phyloP scores from a whole-genome alignment of 2,329 filamentous ascomycete species.

The Cryphonectria radicalis region DNA sequence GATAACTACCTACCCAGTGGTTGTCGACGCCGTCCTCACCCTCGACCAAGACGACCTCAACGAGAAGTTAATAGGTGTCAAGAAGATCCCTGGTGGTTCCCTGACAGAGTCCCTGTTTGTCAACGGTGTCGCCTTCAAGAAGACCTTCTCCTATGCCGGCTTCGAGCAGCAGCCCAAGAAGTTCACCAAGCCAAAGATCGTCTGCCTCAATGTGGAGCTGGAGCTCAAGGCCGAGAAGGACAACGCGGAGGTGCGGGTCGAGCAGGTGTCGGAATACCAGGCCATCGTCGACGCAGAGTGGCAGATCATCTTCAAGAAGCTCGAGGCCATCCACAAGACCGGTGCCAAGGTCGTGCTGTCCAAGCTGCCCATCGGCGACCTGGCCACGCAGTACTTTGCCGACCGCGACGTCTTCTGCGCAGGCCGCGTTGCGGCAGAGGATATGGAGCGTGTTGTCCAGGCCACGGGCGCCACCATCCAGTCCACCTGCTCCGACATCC shows the following conservation, averaged over 20 bases:
- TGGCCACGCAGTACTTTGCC: slow-evolving; percentile 97
- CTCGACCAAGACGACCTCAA: slow-evolving; percentile 97
- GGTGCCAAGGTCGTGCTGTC: slow-evolving; percentile 97
- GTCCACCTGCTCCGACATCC: slow-evolving; percentile 96
- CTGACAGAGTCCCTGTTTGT: slow-evolving; percentile 96
- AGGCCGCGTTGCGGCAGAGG: slow-evolving; percentile 85
- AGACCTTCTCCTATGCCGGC: slow-evolving; percentile 98
- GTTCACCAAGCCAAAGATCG: slow-evolving; percentile 93
- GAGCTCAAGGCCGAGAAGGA: slow-evolving; percentile 99
- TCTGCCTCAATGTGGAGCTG: slow-evolving; percentile 96
- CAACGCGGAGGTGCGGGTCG: slow-evolving; percentile 96
- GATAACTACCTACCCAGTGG: slow-evolving; percentile 63
- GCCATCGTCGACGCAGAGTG: slow-evolving; percentile 99
- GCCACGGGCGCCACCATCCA: slow-evolving; percentile 91
- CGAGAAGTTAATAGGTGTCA: slow-evolving; percentile 96
- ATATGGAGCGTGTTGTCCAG: slow-evolving; percentile 95
- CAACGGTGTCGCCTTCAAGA: slow-evolving; percentile 98
- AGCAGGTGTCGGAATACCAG: slow-evolving; percentile 98
- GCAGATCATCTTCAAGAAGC: slow-evolving; percentile 99
- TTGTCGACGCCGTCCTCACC: slow-evolving; percentile 93
- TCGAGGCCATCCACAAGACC: slow-evolving; percentile 90
- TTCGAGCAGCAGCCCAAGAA: slow-evolving; percentile 99
- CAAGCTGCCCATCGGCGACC: slow-evolving; percentile 95
- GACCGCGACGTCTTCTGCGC: slow-evolving; percentile 99
- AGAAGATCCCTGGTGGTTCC: slow-evolving; percentile 96